phyloP scores from a whole-genome alignment of 2,329 filamentous ascomycete genomes.

The Pseudogymnoascus sp. region DNA sequence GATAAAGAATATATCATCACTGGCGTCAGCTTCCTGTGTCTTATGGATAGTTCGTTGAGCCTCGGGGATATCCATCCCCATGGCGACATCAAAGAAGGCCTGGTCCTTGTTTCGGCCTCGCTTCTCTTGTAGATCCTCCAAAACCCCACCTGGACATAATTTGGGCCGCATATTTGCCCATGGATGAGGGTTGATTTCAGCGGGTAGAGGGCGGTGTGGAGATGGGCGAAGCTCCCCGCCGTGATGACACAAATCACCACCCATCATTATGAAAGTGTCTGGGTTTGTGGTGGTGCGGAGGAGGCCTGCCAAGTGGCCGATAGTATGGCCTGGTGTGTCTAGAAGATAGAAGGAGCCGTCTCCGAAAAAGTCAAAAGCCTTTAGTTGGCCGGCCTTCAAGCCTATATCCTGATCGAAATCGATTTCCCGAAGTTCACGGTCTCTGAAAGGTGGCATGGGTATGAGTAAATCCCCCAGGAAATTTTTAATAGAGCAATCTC shows the following conservation, averaged over 20 bases:
- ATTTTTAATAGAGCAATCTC: background rate
- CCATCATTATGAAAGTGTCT: background rate
- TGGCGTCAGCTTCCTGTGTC: background rate
- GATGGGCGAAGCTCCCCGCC: background rate
- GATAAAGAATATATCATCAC: background rate
- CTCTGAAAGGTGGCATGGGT: slow-evolving; percentile 14
- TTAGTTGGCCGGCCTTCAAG: slow-evolving; percentile 38
- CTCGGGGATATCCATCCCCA: background rate
- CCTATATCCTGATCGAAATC: slow-evolving; percentile 23
- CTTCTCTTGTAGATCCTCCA: background rate
- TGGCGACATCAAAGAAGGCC: background rate
- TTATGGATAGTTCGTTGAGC: background rate
- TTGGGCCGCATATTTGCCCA: background rate
- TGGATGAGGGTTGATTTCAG: background rate
- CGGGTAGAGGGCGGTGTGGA: background rate
- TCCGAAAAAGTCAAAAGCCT: slow-evolving; percentile 12
- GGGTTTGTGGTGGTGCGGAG: background rate
- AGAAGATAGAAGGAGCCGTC: background rate
- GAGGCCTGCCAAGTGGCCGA: background rate
- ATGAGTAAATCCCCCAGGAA: background rate
- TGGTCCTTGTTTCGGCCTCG: background rate
- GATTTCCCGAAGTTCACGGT: slow-evolving; percentile 31
- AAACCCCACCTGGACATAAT: background rate
- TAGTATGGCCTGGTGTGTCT: background rate
- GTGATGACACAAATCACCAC: background rate